Evolutionary conservation across 768 basidiomycete species (phyloP).

Genomic region (Chlorophyllum brunneum): DNA sequence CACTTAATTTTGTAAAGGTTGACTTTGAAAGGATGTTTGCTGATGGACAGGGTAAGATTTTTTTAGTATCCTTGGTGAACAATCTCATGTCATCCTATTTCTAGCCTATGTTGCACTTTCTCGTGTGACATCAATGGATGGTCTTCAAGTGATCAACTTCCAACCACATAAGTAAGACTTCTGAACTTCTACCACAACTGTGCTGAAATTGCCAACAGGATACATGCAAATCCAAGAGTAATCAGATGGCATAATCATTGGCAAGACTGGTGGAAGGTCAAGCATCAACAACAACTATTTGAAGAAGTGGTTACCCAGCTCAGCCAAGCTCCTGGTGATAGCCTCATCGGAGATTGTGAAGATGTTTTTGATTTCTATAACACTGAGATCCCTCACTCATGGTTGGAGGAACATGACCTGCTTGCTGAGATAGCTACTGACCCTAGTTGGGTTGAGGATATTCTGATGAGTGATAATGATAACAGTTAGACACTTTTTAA

Average conservation of each 20-base stretch:
- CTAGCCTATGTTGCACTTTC: slow-evolving; percentile 69
- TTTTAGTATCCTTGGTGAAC: too few relatives aligned
- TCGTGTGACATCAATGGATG: slow-evolving; percentile 59
- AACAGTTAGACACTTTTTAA: neutral
- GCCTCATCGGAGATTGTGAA: neutral
- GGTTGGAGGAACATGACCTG: neutral
- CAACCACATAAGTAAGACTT: slow-evolving; percentile 46
- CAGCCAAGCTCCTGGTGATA: neutral
- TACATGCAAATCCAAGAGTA: slow-evolving; percentile 10
- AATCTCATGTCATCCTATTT: neutral
- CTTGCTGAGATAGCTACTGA: neutral
- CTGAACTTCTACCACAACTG: neutral
- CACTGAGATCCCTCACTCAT: neutral
- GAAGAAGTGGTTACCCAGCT: neutral
- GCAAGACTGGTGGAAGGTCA: slow-evolving; percentile 1
- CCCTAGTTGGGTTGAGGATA: too few relatives aligned
- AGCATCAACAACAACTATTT: neutral
- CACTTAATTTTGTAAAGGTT: slow-evolving; percentile 73
- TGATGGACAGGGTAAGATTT: slow-evolving; percentile 63
- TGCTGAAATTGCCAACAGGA: neutral
- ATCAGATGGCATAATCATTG: slow-evolving; percentile 12
- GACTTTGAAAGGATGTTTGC: slow-evolving; percentile 73
- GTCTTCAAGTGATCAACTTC: slow-evolving; percentile 61
- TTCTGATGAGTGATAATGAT: neutral
- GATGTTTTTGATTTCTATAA: neutral